Base-by-base conservation (phyloP, 352 stramenopile species). In the Globisporangium perplexum region DNA sequence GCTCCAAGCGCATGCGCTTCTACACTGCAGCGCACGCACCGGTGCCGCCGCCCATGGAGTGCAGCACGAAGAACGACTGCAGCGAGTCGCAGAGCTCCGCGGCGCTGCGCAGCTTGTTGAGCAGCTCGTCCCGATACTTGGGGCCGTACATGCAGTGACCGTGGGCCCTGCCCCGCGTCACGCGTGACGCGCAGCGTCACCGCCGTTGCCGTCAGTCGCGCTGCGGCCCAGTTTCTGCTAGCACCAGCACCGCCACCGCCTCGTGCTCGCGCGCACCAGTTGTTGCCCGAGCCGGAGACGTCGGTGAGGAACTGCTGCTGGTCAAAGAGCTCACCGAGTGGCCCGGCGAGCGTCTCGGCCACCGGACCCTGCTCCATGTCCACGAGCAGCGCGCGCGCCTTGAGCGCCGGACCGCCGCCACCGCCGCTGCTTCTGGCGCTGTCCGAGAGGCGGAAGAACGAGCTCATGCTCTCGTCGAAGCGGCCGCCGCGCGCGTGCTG, bases 321-420 rank as follows among this genome's bases (percentile, higher is more conserved):
- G 64, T 97, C 86, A 56, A 97, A 97, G 41, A 98, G 74, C 50
- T 93, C 83, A 22, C 88, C 83, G 18, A 96, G 55, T 28, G 86
- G 84, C 1, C 86, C 84, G 1, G 63, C 48, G 41, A 96, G 66
- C 24, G 88, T 97, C 63, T 97, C 84, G 0, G 76, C 55, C 22
- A 97, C 80, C 1, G 88, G 85, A 0, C 90, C 91, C 56, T 96
- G 74, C 63, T 98, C 91, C 84, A 96, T 98, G 62, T 98, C 91
- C 20, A 98, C 73, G 7, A 98, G 72, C n/a, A 98, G 76, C 5
- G 89, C 88, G 17, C 91, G 72, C 12, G 91, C 90, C 46, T 87
- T 88, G 39, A 91, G 72, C 18, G 68, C 68, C 33, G 33, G 33
- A 12, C 33, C 33, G 11, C 33, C 33, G 33, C 48, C 60, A 63